phyloP scores from a whole-genome alignment of 306 rosid species.

The Vigna unguiculata region DNA sequence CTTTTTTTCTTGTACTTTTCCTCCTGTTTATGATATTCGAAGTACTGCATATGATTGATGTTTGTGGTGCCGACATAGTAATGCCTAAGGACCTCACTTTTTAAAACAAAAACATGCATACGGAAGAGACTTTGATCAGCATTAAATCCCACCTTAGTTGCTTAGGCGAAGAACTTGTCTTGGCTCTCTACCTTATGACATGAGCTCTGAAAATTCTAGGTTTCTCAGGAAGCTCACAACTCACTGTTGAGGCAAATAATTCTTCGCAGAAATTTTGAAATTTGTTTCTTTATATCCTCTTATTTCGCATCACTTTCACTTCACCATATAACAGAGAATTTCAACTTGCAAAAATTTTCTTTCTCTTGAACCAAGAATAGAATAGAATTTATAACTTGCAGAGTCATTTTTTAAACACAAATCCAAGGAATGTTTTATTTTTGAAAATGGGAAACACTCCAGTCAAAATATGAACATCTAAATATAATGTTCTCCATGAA shows the following conservation, averaged over 20 bases:
- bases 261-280: neutral
- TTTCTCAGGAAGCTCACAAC: slow-evolving; percentile 13
- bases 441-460: slow-evolving; percentile 11
- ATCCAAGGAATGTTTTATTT: neutral
- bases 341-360: neutral
- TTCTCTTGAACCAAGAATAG: neutral
- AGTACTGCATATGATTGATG: no score
- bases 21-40: no score
- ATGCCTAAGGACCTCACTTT: no score
- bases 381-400: slow-evolving; percentile 18
- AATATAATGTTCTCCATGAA: slow-evolving; percentile 19
- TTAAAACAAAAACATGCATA: neutral
- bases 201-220: slow-evolving; percentile 11
- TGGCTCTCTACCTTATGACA: slow-evolving; percentile 2
- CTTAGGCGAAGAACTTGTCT: neutral
- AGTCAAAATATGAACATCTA: slow-evolving; percentile 33
- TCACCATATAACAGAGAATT: neutral
- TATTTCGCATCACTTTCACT: neutral
- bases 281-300: neutral
- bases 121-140: neutral
- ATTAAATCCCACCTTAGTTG: neutral
- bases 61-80: no score
- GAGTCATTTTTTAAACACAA: slow-evolving; percentile 22
- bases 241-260: neutral
- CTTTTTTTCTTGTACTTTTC: no score